Evolutionary conservation across 2,329 filamentous ascomycete genomes (phyloP).

Genomic region (Neurospora sp.): DNA sequence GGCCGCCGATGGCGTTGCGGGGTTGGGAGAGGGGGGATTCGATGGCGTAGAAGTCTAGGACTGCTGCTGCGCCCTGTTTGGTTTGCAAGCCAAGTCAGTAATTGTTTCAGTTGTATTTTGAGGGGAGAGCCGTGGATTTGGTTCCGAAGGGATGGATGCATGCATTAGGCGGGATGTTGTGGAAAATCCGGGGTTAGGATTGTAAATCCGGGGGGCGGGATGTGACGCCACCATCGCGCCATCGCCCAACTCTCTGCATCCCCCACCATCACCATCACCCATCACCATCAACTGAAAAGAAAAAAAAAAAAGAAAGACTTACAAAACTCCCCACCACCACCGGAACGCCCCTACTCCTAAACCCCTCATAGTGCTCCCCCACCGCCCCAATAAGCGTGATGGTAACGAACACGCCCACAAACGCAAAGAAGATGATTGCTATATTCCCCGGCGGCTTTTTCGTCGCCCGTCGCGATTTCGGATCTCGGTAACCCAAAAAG

Average conservation of each 20-base stretch:
- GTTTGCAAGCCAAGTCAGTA: too few species aligned
- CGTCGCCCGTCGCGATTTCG: background rate
- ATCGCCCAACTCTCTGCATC: too few species aligned
- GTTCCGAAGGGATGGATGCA: too few species aligned
- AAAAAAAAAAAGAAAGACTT: constrained; percentile 23
- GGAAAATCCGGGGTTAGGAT: too few species aligned
- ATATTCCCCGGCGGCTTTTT: constrained; percentile 41
- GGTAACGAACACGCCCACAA: constrained; percentile 54
- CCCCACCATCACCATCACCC: too few species aligned
- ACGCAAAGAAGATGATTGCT: constrained; percentile 49
- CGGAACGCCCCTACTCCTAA: constrained; percentile 43
- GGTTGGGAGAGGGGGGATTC: constrained; percentile 66
- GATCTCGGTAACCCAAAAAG: constrained; percentile 55
- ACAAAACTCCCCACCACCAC: constrained; percentile 64
- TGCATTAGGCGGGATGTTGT: too few species aligned
- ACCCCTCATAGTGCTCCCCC: constrained; percentile 42
- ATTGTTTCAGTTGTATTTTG: too few species aligned
- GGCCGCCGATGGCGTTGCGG: constrained; percentile 58
- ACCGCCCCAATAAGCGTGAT: constrained; percentile 51
- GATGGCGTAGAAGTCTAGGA: constrained; percentile 65
- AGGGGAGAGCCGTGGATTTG: too few species aligned
- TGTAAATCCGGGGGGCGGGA: too few species aligned
- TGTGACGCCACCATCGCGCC: too few species aligned
- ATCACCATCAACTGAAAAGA: background rate
- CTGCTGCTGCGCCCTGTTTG: constrained; percentile 58